These are phyloP conservation scores for Daldinia loculata DNA, from an alignment of 495 filamentous ascomycete genomes.

Conservation along the genomic window DNA sequence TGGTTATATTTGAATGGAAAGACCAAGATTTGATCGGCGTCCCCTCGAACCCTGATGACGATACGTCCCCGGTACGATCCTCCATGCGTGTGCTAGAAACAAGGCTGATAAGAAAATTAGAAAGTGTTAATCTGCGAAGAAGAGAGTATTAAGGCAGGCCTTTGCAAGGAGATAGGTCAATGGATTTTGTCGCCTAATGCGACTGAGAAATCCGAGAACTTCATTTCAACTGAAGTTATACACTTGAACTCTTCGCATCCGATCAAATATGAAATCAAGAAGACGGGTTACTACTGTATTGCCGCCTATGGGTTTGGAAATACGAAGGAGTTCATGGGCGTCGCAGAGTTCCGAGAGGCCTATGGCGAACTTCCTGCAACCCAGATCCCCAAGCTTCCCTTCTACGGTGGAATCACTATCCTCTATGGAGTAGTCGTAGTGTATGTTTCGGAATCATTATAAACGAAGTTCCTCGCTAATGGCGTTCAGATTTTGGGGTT, in stretches of 20 bases:
- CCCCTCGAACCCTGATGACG: constrained; percentile 39
- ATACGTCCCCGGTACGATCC: constrained; percentile 34
- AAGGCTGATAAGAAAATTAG: constrained; percentile 46
- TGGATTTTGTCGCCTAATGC: constrained; percentile 83
- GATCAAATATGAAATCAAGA: constrained; percentile 81
- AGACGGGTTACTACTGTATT: constrained; percentile 97
- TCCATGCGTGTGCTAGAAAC: not conserved
- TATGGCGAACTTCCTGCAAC: constrained; percentile 95
- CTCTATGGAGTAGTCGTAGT: constrained; percentile 87
- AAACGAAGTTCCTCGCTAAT: constrained; percentile 20
- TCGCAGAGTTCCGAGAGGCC: constrained; percentile 92
- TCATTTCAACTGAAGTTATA: constrained; percentile 80
- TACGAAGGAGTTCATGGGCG: constrained; percentile 72
- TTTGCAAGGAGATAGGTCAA: constrained; percentile 80
- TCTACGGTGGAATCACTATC: constrained; percentile 95
- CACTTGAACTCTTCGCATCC: constrained; percentile 78
- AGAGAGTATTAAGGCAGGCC: constrained; percentile 66
- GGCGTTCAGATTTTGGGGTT: constrained; percentile 76
- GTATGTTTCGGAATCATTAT: constrained; percentile 52
- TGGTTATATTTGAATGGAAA: constrained; percentile 94
- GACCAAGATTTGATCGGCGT: constrained; percentile 83
- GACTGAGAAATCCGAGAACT: constrained; percentile 68
- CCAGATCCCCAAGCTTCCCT: constrained; percentile 96
- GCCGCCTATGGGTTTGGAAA: constrained; percentile 71
- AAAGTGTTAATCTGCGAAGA: constrained; percentile 81